Evolutionary conservation across 129 eudicot species (phyloP).

Genomic region (Helichrysum umbraculigerum): DNA sequence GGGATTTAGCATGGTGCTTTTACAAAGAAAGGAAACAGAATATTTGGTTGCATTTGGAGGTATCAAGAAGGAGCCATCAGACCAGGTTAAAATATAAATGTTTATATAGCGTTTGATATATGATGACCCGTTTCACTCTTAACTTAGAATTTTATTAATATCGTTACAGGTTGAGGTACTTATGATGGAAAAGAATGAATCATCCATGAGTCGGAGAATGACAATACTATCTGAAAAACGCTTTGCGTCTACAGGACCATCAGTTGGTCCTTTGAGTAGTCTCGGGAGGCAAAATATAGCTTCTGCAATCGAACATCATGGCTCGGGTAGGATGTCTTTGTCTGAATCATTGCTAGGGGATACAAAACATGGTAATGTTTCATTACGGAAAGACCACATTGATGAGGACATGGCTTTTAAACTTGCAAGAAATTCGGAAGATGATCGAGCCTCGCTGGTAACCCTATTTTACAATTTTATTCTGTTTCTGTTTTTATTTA

Average conservation of each 20-base stretch:
- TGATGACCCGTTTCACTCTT: slow-evolving; percentile 4
- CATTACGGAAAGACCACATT: slow-evolving; percentile 68
- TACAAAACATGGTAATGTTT: slow-evolving; percentile 67
- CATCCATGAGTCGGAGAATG: slow-evolving; percentile 51
- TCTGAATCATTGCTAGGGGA: slow-evolving; percentile 76
- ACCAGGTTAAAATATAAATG: slow-evolving; percentile 59
- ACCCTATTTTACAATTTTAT: neutral
- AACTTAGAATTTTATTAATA: neutral
- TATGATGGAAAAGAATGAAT: slow-evolving; percentile 67
- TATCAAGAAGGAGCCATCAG: slow-evolving; percentile 84
- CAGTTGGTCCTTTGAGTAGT: slow-evolving; percentile 51
- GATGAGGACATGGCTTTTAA: slow-evolving; percentile 59
- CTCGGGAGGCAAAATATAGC: slow-evolving; percentile 76
- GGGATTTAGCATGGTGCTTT: slow-evolving; percentile 92
- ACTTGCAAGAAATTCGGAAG: slow-evolving; percentile 53
- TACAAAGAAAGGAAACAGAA: slow-evolving; percentile 78
- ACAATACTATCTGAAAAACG: slow-evolving; percentile 48
- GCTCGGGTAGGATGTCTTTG: slow-evolving; percentile 86
- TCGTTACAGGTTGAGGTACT: slow-evolving; percentile 75
- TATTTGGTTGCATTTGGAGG: slow-evolving; percentile 96
- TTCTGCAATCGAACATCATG: slow-evolving; percentile 81
- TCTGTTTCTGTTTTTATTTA: neutral
- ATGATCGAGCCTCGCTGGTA: slow-evolving; percentile 61
- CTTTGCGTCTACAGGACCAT: slow-evolving; percentile 37
- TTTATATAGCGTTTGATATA: neutral